Conservation (phyloP, 805 yeast species). For the Yamadazyma sp. region DNA sequence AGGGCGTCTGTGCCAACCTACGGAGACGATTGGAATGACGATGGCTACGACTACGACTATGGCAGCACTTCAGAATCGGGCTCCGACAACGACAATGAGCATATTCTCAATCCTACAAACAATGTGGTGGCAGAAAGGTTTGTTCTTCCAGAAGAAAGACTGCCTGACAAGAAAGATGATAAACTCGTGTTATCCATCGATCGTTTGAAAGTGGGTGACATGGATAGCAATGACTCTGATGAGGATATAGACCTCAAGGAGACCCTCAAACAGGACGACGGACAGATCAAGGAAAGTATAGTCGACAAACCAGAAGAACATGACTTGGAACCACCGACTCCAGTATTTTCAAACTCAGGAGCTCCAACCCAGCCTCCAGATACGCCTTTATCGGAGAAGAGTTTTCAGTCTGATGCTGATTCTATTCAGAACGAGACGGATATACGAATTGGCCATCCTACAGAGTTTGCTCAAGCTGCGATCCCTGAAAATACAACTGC, state of each 20-base stretch:
- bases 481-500: slow-evolving; percentile 15
- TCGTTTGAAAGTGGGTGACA: slow-evolving; percentile 17
- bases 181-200: slow-evolving; percentile 39
- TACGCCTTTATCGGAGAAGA: slow-evolving; percentile 36
- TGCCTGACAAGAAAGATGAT: slow-evolving; percentile 5
- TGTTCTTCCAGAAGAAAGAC: slow-evolving; percentile 14
- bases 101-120: slow-evolving; percentile 8
- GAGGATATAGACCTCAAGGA: no score
- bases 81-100: slow-evolving; percentile 13
- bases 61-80: slow-evolving; percentile 15
- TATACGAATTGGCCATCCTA: slow-evolving; percentile 21
- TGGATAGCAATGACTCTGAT: slow-evolving; percentile 16
- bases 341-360: slow-evolving; percentile 19
- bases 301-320: not conserved
- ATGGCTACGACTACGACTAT: slow-evolving; percentile 27
- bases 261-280: no score
- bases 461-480: slow-evolving; percentile 18
- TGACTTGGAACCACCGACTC: slow-evolving; percentile 29
- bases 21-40: slow-evolving; percentile 44
- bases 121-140: slow-evolving; percentile 17
- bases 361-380: slow-evolving; percentile 17
- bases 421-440: slow-evolving; percentile 37
- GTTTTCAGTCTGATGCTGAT: slow-evolving; percentile 40
- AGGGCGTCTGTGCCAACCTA: slow-evolving; percentile 42
- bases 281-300: not conserved